These are phyloP conservation scores for Calonectria fujianensis DNA, from an alignment of 2,329 filamentous ascomycete species.

Conservation along the genomic window DNA sequence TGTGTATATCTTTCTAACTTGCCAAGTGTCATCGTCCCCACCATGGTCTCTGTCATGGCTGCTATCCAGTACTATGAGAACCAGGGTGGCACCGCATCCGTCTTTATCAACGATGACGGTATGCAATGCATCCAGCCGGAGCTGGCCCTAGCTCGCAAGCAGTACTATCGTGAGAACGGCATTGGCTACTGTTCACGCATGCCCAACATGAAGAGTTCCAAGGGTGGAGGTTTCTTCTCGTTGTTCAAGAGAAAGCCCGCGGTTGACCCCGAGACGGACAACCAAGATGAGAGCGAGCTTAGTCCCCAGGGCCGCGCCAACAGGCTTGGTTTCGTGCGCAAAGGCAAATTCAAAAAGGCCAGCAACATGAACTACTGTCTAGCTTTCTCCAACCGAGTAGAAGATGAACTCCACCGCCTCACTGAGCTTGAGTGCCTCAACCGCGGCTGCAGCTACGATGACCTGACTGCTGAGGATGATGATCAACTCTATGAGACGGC, in stretches of 20 bases:
- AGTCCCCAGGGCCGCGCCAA: conserved; percentile 56
- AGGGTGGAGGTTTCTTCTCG: conserved; percentile 56
- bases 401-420: conserved; percentile 66
- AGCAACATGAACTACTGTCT: conserved; percentile 82
- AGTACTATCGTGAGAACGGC: conserved; percentile 75
- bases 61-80: conserved; percentile 76
- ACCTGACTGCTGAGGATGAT: conserved; percentile 66
- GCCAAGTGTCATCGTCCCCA: conserved; percentile 70
- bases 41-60: conserved; percentile 72
- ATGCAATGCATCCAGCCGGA: conserved; percentile 76
- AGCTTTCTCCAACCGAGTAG: conserved; percentile 72
- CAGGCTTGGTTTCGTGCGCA: conserved; percentile 70
- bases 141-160: conserved; percentile 68
- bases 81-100: conserved; percentile 79
- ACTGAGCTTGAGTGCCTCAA: conserved; percentile 46
- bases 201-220: conserved; percentile 61
- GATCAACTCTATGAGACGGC: conserved; percentile 66
- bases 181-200: conserved; percentile 75
- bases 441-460: conserved; percentile 59
- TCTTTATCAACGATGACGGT: conserved; percentile 82
- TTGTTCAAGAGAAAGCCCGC: conserved; percentile 59
- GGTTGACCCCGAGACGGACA: conserved; percentile 51
- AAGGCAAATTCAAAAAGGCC: conserved; percentile 79
- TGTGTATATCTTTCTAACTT: neutral
- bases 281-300: conserved; percentile 65